A percentile compares a stretch with the other conserved stretches of the same genome.
phyloP scores from a whole-genome alignment of 2,329 filamentous ascomycete species.

The Davidsoniella neocaledoniae region DNA sequence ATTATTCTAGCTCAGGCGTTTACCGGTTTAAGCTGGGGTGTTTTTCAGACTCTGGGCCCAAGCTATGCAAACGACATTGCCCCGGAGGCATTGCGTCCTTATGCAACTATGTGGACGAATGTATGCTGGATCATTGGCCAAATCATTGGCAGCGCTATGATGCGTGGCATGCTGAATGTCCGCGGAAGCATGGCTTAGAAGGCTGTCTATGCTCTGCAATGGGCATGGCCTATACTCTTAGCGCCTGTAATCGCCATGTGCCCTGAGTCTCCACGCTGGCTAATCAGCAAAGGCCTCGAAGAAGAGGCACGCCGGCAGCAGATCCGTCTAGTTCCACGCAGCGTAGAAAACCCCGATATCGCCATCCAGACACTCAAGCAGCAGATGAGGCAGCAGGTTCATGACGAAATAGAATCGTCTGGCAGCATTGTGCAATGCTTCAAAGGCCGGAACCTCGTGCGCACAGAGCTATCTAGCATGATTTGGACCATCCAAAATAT shows the following conservation, averaged over 20 bases:
- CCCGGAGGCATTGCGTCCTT: constrained; percentile 20
- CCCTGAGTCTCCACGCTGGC: constrained; percentile 28
- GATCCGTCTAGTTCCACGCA: constrained; percentile 16
- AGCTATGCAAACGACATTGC: constrained; percentile 26
- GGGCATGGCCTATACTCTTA: constrained; percentile 26
- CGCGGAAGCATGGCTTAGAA: constrained; percentile 25
- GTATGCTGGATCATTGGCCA: constrained; percentile 28
- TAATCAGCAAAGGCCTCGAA: constrained; percentile 24
- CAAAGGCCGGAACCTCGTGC: constrained; percentile 23
- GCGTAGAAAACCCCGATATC: constrained; percentile 16
- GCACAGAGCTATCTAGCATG: constrained; percentile 22
- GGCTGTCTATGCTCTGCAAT: constrained; percentile 28
- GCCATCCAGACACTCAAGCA: constrained; percentile 13
- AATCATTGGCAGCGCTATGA: constrained; percentile 24
- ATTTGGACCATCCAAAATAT: constrained; percentile 19
- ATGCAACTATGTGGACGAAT: constrained; percentile 25
- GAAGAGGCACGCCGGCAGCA: constrained; percentile 17
- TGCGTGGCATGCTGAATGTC: constrained; percentile 20
- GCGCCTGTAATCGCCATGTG: constrained; percentile 21
- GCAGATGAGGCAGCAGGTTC: constrained; percentile 7
- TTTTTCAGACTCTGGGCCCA: constrained; percentile 24
- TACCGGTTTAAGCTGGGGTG: constrained; percentile 24
- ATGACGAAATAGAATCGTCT: constrained; percentile 14
- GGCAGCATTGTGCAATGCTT: constrained; percentile 27
- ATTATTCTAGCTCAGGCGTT: constrained; percentile 25